Evolutionary conservation across 805 yeast genomes (phyloP).

Genomic region (Candida cerambycidarum): DNA sequence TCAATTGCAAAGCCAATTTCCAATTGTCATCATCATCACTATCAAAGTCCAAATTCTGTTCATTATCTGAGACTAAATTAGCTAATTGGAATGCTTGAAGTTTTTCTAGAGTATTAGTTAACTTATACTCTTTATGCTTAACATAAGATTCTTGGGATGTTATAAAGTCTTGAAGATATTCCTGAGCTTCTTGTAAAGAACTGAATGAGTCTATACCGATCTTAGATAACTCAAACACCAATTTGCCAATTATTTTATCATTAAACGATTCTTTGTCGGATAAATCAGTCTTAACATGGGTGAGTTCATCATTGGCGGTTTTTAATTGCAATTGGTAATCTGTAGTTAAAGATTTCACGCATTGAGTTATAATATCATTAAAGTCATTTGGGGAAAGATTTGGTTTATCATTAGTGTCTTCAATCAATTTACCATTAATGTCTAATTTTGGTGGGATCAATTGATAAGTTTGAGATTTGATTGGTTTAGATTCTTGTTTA

Average conservation of each 20-base stretch:
- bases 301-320: constrained; percentile 29
- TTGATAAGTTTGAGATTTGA: constrained; percentile 15
- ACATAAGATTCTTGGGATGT: constrained; percentile 21
- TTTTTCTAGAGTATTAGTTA: constrained; percentile 28
- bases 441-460: constrained; percentile 37
- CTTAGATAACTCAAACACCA: constrained; percentile 25
- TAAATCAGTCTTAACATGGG: constrained; percentile 54
- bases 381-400: constrained; percentile 33
- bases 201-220: constrained; percentile 27
- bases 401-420: constrained; percentile 15
- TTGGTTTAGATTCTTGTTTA: constrained; percentile 1
- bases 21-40: constrained; percentile 15
- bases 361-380: constrained; percentile 33
- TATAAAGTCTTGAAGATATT: constrained; percentile 2
- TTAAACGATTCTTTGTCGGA: constrained; percentile 49
- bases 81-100: constrained; percentile 48
- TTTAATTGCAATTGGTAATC: constrained; percentile 55
- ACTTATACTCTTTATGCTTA: constrained; percentile 14
- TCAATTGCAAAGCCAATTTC: constrained; percentile 34
- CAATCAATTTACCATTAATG: constrained; percentile 27
- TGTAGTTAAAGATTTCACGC: constrained; percentile 51
- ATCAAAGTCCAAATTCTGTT: constrained; percentile 19
- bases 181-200: constrained; percentile 12
- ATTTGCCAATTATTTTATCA: constrained; percentile 21
- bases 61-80: constrained; percentile 41